Base-by-base conservation (phyloP, 164 flowering plant species). In the Chimonanthus praecox region DNA sequence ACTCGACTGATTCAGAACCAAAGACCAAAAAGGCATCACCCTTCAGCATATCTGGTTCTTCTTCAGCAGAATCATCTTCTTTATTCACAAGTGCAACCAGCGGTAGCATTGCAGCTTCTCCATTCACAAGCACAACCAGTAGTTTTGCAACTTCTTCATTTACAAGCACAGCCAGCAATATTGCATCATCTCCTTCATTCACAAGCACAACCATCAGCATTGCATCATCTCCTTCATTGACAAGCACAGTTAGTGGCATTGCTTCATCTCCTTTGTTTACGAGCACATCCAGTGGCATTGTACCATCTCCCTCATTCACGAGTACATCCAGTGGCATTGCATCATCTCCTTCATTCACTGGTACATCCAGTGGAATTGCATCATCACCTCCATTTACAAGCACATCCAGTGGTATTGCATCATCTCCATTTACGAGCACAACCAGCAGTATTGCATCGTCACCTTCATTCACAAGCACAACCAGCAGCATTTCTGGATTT, bases 401-500 rank as follows among this genome's bases (percentile, higher is more conserved):
- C 33, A 33, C 33, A 33, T 33, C 33, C 33, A 33, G 2, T 33
- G 33, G 33, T 33, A 33, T 33, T 33, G 33, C 33, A 33, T 33
- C 33, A 33, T 33, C 33, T 33, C 33, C 33, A 33, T 33, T 33
- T 33, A 33, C 33, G 33, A 33, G 33, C 33, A 33, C 33, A 33
- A 33, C 33, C 33, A 1, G 33, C 33, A 33, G 33, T 33, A 33
- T 33, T 33, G 33, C 33, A 33, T 33, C 33, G 33, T 33, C 33
- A 1, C 33, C 33, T 33, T 33, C 33, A 1, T 33, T 33, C 33
- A 6, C 81, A 49, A 76, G 66, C 62, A 62, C 78, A 7, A 82
- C 76, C 9, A 83, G 69, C 63, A 68, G 79, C 66, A 71, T 77
- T 77, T 87, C 86, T 83, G 84, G 83, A 11, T 83, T 87, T 54